Base-by-base conservation (phyloP, 768 basidiomycete genomes). In the Mycena galericulata region DNA sequence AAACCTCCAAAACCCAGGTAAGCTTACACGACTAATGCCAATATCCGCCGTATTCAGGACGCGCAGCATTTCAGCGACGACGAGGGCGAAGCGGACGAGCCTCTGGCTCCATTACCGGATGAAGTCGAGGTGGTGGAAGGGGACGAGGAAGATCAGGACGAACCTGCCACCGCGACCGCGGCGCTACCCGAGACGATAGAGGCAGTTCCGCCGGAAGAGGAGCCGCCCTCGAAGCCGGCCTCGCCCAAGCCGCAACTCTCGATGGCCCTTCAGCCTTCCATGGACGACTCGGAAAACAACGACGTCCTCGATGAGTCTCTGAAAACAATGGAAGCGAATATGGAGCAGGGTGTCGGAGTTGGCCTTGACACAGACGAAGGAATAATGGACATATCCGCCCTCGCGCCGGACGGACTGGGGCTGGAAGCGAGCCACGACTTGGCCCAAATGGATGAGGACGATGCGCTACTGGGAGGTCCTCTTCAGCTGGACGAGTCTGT, bases 61-160 rank as follows among this genome's bases (percentile, higher is more conserved):
- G 26, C 67, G n/a, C 68, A 96, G 94, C 92, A 94, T 85, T 96
- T 95, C 73, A 94, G 92, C 74, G 94, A 95, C 74, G 92, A 95
- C 65, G 94, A 95, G 74, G 92, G 87, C 56, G 91, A 89, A 69
- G 87, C 82, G 0, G 92, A 95, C 72, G 92, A 93, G 73, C 93
- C 93, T 17, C 84, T 95, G 27, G 94, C 89, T 1, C 94, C 94
- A 20, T 82, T 95, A 46, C 94, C 92, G 6, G 87, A 88, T 62
- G 93, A 94, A 71, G 87, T 90, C 27, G 93, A 95, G 76, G 87
- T 88, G 10, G 89, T 88, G 0, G 94, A 94, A 36, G 87, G 83
- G n/a, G 87, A 89, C 64, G 84, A 84, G 6, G 84, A 86, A 50
- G 87, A 92, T 62, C 86, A 88, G 68, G 93, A 93, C 60, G 92